A percentile compares a stretch with the other conserved stretches of the same genome.
These are phyloP conservation scores for Coemansia sp. DNA, from an alignment of 192 early-diverging fungal genomes.

Conservation along the genomic window DNA sequence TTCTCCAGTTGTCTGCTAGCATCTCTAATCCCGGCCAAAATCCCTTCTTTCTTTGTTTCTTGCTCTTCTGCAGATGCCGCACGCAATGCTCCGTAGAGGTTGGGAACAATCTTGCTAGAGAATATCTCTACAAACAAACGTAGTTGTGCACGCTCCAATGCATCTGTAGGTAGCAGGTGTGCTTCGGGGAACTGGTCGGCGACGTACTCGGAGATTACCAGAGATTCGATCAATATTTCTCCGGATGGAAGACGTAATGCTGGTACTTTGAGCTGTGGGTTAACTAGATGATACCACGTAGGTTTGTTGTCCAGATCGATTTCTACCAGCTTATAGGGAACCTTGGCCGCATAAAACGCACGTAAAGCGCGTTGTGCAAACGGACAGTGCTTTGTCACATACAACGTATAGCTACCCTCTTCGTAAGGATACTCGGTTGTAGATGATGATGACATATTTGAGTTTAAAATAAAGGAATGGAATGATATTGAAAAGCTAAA, in stretches of 20 bases:
- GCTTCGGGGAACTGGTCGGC: slow-evolving; percentile 64
- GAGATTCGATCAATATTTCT: slow-evolving; percentile 64
- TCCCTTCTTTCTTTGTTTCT: slow-evolving; percentile 8
- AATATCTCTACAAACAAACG: slow-evolving; percentile 44
- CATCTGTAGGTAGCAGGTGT: slow-evolving; percentile 28
- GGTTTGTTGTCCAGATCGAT: slow-evolving; percentile 72
- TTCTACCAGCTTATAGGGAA: slow-evolving; percentile 56
- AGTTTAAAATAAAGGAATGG: neutral
- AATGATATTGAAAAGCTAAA: neutral
- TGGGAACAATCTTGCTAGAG: slow-evolving; percentile 14
- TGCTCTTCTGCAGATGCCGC: slow-evolving; percentile 19
- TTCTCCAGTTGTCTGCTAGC: slow-evolving; percentile 26
- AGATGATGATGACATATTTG: slow-evolving; percentile 5
- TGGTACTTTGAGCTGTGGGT: slow-evolving; percentile 72
- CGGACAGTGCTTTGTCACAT: slow-evolving; percentile 64
- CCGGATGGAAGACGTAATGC: slow-evolving; percentile 59
- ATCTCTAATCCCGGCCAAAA: slow-evolving; percentile 16
- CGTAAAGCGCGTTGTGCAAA: slow-evolving; percentile 70
- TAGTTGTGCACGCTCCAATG: slow-evolving; percentile 44
- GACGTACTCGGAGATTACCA: slow-evolving; percentile 68
- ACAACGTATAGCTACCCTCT: slow-evolving; percentile 55
- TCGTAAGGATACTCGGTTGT: slow-evolving; percentile 24
- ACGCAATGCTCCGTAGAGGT: slow-evolving; percentile 16
- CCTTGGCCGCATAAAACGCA: slow-evolving; percentile 60
- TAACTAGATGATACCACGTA: slow-evolving; percentile 63